Base-by-base conservation (phyloP, 768 basidiomycete species). In the Cantharellus cinnabarinus region DNA sequence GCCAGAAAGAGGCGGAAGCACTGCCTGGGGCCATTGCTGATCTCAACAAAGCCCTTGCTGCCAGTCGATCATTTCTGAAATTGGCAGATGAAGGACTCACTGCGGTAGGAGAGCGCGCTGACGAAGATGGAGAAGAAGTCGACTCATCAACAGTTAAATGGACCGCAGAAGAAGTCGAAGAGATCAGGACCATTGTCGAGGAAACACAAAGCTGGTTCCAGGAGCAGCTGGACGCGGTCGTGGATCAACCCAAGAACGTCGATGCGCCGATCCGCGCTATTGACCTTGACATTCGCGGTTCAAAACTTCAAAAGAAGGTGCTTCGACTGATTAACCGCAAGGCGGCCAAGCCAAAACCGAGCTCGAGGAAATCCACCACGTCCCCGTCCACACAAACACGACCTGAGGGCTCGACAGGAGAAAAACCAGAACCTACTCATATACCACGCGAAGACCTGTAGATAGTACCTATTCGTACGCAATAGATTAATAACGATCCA, bases 171-270 rank as follows among this genome's bases (percentile, higher is more conserved):
- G 95, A 99, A 68, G 75, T 98, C 14, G 82, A 84, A 59, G 74
- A 67, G 2, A 80, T 98, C 15, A 84, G 91, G 70, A 79, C 75
- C 67, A 75, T 80, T 59, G 72, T 95, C 60, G 78, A 77, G 66
- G 85, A 86, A 56, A 82, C 89, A 65, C 87, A 89, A 70, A 63
- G 71, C 37, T 99, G 95, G 95, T 72, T 97, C 62, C 74, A 80
- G 63, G 81, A 79, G 59, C 78, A 79, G 70, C 83, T 91, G 10
- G 83, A 85, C 72, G 81, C 79, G 70, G 93, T 95, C 72, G 85
- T 83, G 72, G 70, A 66, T 58, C 77, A 83, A 55, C 77, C 82
- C 69, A 70, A 75, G 67, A 78, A 85, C 65, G 80, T 89, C 67
- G 81, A 95, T 66, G 89, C 91, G 2, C 84, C 84, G n/a, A 79